Base-by-base conservation (phyloP, 2,329 filamentous ascomycete genomes). In the Colletotrichum destructivum region DNA sequence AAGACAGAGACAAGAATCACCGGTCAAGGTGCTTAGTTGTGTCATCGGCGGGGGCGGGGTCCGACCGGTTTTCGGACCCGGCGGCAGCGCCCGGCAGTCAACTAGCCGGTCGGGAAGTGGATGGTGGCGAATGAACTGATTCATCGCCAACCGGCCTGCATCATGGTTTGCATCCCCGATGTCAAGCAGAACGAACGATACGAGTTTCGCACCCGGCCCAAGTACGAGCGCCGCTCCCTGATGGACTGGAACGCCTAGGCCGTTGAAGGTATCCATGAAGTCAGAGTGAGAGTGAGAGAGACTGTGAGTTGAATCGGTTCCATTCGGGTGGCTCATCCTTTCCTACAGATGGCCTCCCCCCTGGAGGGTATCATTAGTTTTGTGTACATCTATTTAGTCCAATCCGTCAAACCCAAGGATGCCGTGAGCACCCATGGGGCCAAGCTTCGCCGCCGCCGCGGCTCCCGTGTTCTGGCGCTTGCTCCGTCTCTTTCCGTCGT, bases 371-470 rank as follows among this genome's bases (percentile, higher is more conserved):
- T 74, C 69, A 73, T 63, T 69, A 67, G 21, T 61, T 60, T 61
- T 60, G 40, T 46, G 8, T 44, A 63, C 40, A 11, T 54, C 15
- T 38, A 44, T 72, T 76, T 44, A 87, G 69, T 87, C 85, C 74
- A 88, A 69, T 9, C 83, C 85, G 15, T 85, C 83, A 71, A 88
- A 87, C 6, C 83, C 84, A 74, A 88, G 76, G n/a, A 88, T 81
- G 60, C 86, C 86, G 55, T 88, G 86, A 3, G 85, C 85, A 23
- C 86, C 86, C 80, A 84, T 85, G 15, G 85, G 84, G 3, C 86
- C 86, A 7, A 88, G 79, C 62, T 85, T 85, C 64, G 73, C 81
- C 55, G 75, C 81, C 64, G 73, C 81, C 55, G 75, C 81, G 72
- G 84, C 83, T 4, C 79, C 78, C 76, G 82, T 81, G 76, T 85